These are phyloP conservation scores for Pistacia atlantica DNA, from an alignment of 345 rosid genomes.

Conservation along the genomic window DNA sequence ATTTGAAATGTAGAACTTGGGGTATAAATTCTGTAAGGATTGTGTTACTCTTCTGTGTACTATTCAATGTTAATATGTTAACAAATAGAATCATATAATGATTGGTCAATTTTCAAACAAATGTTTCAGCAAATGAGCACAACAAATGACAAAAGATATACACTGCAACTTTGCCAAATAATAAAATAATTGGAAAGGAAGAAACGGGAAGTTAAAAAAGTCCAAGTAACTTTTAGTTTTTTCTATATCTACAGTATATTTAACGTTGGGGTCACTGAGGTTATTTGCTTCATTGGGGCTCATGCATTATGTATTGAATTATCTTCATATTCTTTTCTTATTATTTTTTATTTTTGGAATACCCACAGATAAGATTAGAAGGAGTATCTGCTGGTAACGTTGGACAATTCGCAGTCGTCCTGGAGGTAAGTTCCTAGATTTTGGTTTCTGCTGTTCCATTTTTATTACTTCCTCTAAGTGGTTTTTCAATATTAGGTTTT, in stretches of 20 bases:
- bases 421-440: constrained; percentile 56
- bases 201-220: neutral
- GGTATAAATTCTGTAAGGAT: neutral
- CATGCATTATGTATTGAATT: neutral
- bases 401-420: constrained; percentile 69
- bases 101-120: neutral
- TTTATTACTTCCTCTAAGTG: neutral
- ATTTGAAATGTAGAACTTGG: neutral
- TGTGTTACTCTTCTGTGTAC: neutral
- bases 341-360: constrained; percentile 8
- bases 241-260: neutral
- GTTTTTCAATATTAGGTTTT: constrained; percentile 46
- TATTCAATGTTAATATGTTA: neutral
- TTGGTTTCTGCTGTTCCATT: constrained; percentile 5
- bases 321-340: constrained; percentile 1
- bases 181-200: neutral
- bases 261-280: neutral
- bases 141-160: neutral
- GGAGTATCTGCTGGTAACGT: constrained; percentile 55
- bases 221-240: neutral
- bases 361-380: constrained; percentile 70
- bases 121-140: neutral
- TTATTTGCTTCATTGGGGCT: constrained; percentile 1
- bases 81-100: neutral
- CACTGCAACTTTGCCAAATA: neutral